Evolutionary conservation across 2,329 filamentous ascomycete genomes (phyloP), one percentile per base, ranked within the genome.

Genomic region (Claviceps humidiphila): DNA sequence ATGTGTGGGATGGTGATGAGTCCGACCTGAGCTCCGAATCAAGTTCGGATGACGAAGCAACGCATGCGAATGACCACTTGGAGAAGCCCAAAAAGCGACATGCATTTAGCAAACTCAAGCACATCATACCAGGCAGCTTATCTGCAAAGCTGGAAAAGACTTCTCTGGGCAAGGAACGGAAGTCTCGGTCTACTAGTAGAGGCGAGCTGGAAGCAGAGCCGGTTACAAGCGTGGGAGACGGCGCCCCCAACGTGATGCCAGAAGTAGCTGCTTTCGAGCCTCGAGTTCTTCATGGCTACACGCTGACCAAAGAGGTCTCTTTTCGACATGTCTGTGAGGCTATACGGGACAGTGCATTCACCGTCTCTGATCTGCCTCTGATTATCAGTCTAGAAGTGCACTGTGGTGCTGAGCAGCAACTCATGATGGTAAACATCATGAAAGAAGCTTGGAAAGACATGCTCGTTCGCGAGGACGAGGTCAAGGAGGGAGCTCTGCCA

Each of bases 341-440:
- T 0, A 90, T 97, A 58, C 75, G 81, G 37, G 80, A 95, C 52
- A 80, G 84, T 60, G 89, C 86, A 1, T 97, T 97, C 61, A 70
- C 77, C 3, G 78, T 74, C 4, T 84, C 80, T 20, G 83, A 91
- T 55, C 72, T 95, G 17, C 93, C 93, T 0, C 73, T 98, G n/a
- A 91, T 97, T 54, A 85, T 96, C 60, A 95, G 89, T 63, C 76
- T 98, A 37, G 93, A 98, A 67, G 88, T 97, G 0, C 93, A 97
- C 70, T 89, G 89, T 57, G 76, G 75, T 56, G 69, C 80, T 0
- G 77, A 84, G 53, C 93, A 98, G 68, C 93, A 98, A 66, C 78
- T 86, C 57, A 77, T 84, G 53, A 96, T 97, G 88, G 89, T 95
- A 5, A 77, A 86, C 55, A 95, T 97, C 61, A 96, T 98, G 81